Base-by-base conservation (phyloP, 78 protist species). In the Dictyostelium citrinum region DNA sequence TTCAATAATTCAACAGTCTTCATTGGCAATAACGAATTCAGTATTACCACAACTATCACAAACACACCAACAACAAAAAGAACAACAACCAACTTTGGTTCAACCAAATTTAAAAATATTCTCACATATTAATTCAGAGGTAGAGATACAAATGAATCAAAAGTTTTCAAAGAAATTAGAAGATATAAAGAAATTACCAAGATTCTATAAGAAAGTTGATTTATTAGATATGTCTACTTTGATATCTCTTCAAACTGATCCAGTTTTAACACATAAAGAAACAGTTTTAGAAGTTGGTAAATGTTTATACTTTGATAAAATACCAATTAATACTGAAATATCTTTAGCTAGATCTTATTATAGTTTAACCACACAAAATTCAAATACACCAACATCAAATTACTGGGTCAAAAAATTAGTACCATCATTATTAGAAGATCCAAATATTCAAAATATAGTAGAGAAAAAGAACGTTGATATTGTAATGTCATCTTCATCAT, bases 401-500 rank as follows among this genome's bases (percentile, higher is more conserved):
- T 37, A 49, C 79, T 76, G 83, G 79, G 71, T 46, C 43, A 78
- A 88, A 55, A 41, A 37, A 37, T 67, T 64, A 39, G 31, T 88
- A 29, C 93, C 93, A 1, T 9, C 64, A 46, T 37, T 88, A 35
- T 45, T 43, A 61, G 45, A 88, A 1, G 93, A 88, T 88, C 84
- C 76, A 78, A 41, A 78, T 22, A 78, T 88, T 24, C 35, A 35
- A 33, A 0, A 72, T 27, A 68, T 82, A 0, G 33, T 82, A 29
- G 95, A 81, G 75, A 90, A 49, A 39, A 80, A 71, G 45, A 76
- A 90, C 61, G 75, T 82, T 6, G 95, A 90, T 82, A 81, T 83
- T 14, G 91, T 82, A 20, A 39, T 82, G 58, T 81, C 90, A 20
- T 90, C 95, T 22, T 90, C 91, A 16, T 35, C 95, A 49, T 74